Conservation (phyloP, 2,329 filamentous ascomycete species). For the Domatiomyces globalis region DNA sequence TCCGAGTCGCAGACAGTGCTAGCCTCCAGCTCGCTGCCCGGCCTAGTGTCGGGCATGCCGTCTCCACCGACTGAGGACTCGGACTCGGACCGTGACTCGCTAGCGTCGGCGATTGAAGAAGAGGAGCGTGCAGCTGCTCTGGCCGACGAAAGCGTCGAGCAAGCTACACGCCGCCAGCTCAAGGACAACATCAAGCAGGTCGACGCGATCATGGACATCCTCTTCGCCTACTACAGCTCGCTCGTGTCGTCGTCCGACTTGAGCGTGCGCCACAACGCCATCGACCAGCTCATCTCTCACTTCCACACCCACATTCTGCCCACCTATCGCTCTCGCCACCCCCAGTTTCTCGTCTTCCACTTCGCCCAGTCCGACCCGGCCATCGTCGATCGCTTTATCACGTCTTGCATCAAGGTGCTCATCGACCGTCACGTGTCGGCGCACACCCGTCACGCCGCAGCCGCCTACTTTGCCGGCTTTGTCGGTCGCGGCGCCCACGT, state of each 20-base stretch:
- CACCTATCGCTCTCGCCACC: conserved; percentile 81
- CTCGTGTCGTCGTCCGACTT: conserved; percentile 24
- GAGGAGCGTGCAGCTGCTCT: conserved; percentile 56
- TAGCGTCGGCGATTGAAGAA: conserved; percentile 42
- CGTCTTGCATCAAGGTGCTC: conserved; percentile 58
- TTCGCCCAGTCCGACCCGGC: conserved; percentile 71
- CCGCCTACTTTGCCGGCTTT: conserved; percentile 87
- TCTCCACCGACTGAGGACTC: conserved; percentile 28
- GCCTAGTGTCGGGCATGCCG: conserved; percentile 17
- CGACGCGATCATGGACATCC: conserved; percentile 72
- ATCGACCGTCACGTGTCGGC: conserved; percentile 56
- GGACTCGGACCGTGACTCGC: conserved; percentile 24
- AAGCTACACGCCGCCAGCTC: conserved; percentile 49
- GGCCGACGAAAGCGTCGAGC: conserved; percentile 30
- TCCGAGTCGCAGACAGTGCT: conserved; percentile 17
- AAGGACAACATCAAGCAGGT: conserved; percentile 80
- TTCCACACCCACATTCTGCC: conserved; percentile 81
- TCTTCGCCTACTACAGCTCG: conserved; percentile 71
- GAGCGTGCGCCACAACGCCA: conserved; percentile 54
- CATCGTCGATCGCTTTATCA: conserved; percentile 70
- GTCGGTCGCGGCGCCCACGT: conserved; percentile 81
- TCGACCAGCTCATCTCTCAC: conserved; percentile 67
- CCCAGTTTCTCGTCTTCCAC: conserved; percentile 91
- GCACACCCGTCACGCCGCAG: conserved; percentile 66
- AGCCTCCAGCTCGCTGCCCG: conserved; percentile 30